These are phyloP conservation scores for Aspergillus piperis DNA, from an alignment of 2,329 filamentous ascomycete species.

Conservation along the genomic window DNA sequence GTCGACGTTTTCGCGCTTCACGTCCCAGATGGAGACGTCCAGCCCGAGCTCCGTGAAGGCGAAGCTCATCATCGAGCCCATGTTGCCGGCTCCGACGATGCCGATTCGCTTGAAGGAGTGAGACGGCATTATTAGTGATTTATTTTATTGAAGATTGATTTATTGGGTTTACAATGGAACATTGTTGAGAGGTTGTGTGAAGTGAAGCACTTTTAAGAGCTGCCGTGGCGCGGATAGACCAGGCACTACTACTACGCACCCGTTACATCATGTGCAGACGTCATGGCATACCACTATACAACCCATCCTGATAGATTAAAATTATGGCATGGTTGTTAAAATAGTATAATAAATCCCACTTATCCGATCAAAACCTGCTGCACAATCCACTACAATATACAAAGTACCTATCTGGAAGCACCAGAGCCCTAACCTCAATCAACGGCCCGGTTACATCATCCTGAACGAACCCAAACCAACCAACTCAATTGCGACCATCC, in stretches of 20 bases:
- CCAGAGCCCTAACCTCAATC: not conserved
- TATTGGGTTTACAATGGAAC: too few species aligned
- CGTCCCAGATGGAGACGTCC: constrained; percentile 44
- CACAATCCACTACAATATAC: too few species aligned
- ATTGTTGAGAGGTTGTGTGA: too few species aligned
- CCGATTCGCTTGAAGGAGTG: constrained; percentile 41
- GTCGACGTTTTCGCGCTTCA: constrained; percentile 36
- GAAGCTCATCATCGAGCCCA: constrained; percentile 48
- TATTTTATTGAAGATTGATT: rapidly evolving
- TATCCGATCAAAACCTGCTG: too few species aligned
- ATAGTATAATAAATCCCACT: too few species aligned
- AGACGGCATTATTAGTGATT: constrained; percentile 18
- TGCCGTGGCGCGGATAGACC: not conserved
- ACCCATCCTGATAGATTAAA: not conserved
- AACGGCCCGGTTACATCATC: not conserved
- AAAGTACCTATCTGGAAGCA: not conserved
- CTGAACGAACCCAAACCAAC: not conserved
- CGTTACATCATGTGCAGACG: constrained; percentile 17
- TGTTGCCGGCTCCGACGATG: constrained; percentile 44
- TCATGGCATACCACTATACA: not conserved
- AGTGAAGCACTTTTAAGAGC: not conserved
- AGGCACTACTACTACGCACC: not conserved
- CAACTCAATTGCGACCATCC: not conserved
- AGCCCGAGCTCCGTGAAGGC: constrained; percentile 43
- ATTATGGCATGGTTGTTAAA: not conserved